These are phyloP conservation scores for Apiospora aurea DNA, from an alignment of 2,329 filamentous ascomycete species.

Conservation along the genomic window DNA sequence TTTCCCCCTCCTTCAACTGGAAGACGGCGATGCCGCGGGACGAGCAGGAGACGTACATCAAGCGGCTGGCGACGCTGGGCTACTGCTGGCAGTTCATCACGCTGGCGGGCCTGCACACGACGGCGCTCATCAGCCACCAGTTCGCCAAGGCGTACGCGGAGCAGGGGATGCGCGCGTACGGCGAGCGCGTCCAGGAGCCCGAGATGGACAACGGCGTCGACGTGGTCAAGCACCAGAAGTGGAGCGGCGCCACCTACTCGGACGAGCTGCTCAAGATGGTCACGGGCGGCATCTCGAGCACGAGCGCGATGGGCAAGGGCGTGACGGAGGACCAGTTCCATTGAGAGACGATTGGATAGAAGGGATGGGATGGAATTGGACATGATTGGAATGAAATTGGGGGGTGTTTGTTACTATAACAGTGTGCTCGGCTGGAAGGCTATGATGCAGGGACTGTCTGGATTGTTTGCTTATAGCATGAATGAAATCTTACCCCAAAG, in stretches of 20 bases:
- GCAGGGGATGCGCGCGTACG: conserved; percentile 94
- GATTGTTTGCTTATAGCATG: not conserved
- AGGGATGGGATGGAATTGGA: not conserved
- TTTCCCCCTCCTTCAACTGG: conserved; percentile 99
- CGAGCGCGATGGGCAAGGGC: conserved; percentile 95
- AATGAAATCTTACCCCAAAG: not conserved
- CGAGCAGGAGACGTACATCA: conserved; percentile 98
- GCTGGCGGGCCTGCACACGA: conserved; percentile 95
- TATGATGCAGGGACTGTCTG: not conserved
- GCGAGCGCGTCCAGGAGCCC: conserved; percentile 96
- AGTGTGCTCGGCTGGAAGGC: not conserved
- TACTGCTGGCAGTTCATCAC: conserved; percentile 99
- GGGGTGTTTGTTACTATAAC: not conserved
- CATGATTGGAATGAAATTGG: not conserved
- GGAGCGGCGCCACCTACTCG: conserved; percentile 93
- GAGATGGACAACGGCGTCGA: conserved; percentile 92
- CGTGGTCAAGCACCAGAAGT: conserved; percentile 99
- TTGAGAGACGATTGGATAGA: conserved; percentile 31
- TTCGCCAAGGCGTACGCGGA: conserved; percentile 84
- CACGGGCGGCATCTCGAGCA: conserved; percentile 87
- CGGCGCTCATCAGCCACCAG: conserved; percentile 87
- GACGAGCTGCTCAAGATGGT: conserved; percentile 98
- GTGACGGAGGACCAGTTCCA: conserved; percentile 99
- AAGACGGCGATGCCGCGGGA: conserved; percentile 91
- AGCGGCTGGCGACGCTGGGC: conserved; percentile 82